Evolutionary conservation across 2,329 filamentous ascomycete genomes (phyloP).

Genomic region (Microcyclosporella mali): DNA sequence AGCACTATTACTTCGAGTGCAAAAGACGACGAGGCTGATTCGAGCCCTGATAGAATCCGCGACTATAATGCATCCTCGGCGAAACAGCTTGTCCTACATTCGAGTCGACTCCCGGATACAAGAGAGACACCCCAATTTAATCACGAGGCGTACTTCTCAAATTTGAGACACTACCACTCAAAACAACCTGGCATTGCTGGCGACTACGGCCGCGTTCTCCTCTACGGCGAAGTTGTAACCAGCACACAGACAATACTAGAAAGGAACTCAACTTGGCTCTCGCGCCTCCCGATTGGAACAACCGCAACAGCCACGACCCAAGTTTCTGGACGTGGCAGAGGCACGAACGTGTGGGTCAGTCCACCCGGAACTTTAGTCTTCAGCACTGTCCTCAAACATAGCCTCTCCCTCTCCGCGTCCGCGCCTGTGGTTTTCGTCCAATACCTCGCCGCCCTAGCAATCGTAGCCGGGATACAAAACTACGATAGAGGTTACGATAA

Average conservation of each 20-base stretch:
- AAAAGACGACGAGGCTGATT: conserved; percentile 27
- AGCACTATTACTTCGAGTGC: conserved; percentile 2
- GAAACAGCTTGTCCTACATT: conserved; percentile 70
- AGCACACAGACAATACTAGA: conserved; percentile 92
- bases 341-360: conserved; percentile 90
- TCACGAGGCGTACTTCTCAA: conserved; percentile 69
- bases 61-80: conserved; percentile 64
- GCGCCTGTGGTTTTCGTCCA: conserved; percentile 89
- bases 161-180: conserved; percentile 60
- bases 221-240: conserved; percentile 89
- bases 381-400: conserved; percentile 80
- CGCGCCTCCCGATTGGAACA: conserved; percentile 74
- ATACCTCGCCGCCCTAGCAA: conserved; percentile 83
- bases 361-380: conserved; percentile 82
- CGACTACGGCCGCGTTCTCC: conserved; percentile 67
- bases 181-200: conserved; percentile 44
- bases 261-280: conserved; percentile 78
- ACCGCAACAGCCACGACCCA: conserved; percentile 83
- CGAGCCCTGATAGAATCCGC: conserved; percentile 51
- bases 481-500: conserved; percentile 70
- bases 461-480: conserved; percentile 71
- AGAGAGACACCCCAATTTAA: conserved; percentile 82
- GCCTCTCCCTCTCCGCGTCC: conserved; percentile 60
- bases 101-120: conserved; percentile 57
- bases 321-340: conserved; percentile 79